Evolutionary conservation across 352 stramenopile genomes (phyloP), one percentile per base, ranked within the genome.

Genomic region (Phytopythium montanum): DNA sequence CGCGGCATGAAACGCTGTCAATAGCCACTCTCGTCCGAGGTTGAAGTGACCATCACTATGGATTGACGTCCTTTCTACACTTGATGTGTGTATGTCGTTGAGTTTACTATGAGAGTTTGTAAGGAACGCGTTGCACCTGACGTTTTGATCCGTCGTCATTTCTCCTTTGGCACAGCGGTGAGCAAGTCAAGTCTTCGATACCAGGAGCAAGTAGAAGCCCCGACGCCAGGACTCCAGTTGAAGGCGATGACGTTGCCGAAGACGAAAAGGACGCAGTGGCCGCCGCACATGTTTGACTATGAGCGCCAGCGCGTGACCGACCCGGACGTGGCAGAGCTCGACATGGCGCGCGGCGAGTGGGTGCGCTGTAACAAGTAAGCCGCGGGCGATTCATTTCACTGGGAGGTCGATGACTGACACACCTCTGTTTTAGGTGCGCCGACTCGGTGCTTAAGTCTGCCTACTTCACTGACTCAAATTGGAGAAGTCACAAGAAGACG

Each of bases 41-140:
- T 59, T 81, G 62, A 86, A 81, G 73, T 78, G 62, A 87, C 65
- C 59, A 85, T 82, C 79, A 87, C 67, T 88, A 74, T 19, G 48
- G 21, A 16, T 51, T n/a, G 13, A 33, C 18, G 56, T 41, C 29
- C 34, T 25, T 23, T 23, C 8, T 23, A 16, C n/a, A 66, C 65
- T 69, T 70, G 68, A 60, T 68, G 56, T 72, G 28, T 75, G 55
- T 34, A 65, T 61, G 54, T 13, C 25, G 18, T 21, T 12, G 42
- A 19, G 36, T 23, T 31, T n/a, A n/a, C n/a, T n/a, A n/a, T n/a
- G n/a, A n/a, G n/a, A n/a, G n/a, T 50, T 31, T 28, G 23, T 28
- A 31, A 28, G 19, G 19, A 14, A 3, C 7, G 12, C 10, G 33
- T 10, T 41, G 36, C 36, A 2, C 36, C 36, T n/a, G 13, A 12